These are phyloP conservation scores for Hysterangium stoloniferum DNA, from an alignment of 768 basidiomycete species.

Conservation along the genomic window DNA sequence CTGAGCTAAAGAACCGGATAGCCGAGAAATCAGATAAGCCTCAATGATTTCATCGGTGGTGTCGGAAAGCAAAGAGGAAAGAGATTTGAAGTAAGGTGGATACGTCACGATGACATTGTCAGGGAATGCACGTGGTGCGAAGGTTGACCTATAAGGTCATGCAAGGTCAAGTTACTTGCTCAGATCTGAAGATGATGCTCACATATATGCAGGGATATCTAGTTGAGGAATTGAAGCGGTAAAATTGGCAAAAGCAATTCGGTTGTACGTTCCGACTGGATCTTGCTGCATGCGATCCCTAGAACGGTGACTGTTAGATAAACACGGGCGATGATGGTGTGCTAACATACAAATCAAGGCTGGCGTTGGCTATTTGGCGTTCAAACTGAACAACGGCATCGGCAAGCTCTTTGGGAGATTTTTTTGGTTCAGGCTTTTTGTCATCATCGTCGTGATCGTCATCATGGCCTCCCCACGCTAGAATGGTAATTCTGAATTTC, in stretches of 20 bases:
- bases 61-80: constrained; percentile 59
- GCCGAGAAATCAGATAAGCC: constrained; percentile 79
- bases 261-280: constrained; percentile 87
- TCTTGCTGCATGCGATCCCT: constrained; percentile 69
- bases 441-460: constrained; percentile 37
- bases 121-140: constrained; percentile 71
- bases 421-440: constrained; percentile 33
- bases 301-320: constrained; percentile 11
- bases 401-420: constrained; percentile 56
- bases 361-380: constrained; percentile 64
- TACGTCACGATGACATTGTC: constrained; percentile 73
- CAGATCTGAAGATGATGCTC: not conserved
- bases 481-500: constrained; percentile 17
- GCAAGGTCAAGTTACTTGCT: not conserved
- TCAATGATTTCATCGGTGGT: constrained; percentile 69
- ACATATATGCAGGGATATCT: constrained; percentile 75
- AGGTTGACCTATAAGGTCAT: constrained; percentile 39
- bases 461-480: constrained; percentile 70
- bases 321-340: not conserved
- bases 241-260: constrained; percentile 60
- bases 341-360: constrained; percentile 64
- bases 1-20: constrained; percentile 58
- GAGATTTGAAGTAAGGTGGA: constrained; percentile 62
- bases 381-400: constrained; percentile 73
- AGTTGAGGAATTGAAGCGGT: constrained; percentile 65